A percentile compares a stretch with the other conserved stretches of the same genome.
These are phyloP conservation scores for Kwoniella heveanensis DNA, from an alignment of 768 basidiomycete genomes.

Conservation along the genomic window DNA sequence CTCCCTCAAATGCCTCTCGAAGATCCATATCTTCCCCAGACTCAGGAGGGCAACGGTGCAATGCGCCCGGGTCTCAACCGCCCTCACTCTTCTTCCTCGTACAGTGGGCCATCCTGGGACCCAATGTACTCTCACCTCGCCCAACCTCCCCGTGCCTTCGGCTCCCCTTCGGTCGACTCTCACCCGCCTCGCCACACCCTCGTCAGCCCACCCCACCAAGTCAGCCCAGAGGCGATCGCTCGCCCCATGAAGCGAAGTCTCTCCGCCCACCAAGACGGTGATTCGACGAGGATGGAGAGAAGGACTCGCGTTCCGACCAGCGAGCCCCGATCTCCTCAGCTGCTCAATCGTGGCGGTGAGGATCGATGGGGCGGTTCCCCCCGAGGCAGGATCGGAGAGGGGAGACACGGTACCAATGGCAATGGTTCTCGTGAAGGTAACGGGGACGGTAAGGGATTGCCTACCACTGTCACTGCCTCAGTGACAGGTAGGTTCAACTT, in stretches of 20 bases:
- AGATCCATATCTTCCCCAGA: conserved; percentile 8
- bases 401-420: background rate
- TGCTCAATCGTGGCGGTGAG: background rate
- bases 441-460: background rate
- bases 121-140: background rate
- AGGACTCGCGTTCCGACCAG: background rate
- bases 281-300: background rate
- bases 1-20: conserved; percentile 14
- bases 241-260: conserved; percentile 1
- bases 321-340: conserved; percentile 2
- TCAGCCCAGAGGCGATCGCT: background rate
- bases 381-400: background rate
- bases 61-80: background rate
- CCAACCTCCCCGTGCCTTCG: background rate
- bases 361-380: background rate
- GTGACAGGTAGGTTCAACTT: background rate
- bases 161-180: background rate
- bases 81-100: background rate
- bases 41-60: background rate
- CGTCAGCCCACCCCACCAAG: background rate
- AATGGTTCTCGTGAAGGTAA: background rate
- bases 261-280: background rate
- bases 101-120: background rate
- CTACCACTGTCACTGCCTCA: conserved; percentile 2
- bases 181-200: background rate